Conservation (phyloP, 192 early-diverging fungal genomes). For the Obelidium mucronatum region DNA sequence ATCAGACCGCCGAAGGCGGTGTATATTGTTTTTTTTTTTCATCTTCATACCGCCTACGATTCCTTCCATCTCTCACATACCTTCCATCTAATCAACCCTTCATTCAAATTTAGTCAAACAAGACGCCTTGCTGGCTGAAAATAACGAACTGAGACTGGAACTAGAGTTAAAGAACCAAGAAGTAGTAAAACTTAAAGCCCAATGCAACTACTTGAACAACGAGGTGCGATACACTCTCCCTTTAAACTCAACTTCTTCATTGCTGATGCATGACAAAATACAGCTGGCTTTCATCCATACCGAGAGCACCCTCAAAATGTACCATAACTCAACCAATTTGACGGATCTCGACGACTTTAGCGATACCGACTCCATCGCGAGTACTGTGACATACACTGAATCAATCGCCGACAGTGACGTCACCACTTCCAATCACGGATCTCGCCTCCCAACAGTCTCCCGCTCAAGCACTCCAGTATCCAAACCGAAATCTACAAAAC, state of each 20-base stretch:
- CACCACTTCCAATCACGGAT: background rate
- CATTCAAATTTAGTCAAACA: background rate
- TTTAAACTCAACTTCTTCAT: background rate
- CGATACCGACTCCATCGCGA: conserved; percentile 24
- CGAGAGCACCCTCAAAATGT: conserved; percentile 2
- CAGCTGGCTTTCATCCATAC: conserved; percentile 10
- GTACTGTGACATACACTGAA: background rate
- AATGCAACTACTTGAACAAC: conserved; percentile 13
- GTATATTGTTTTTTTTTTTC: too few species aligned
- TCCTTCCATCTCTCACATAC: too few species aligned
- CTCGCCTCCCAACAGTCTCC: conserved; percentile 11
- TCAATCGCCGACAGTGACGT: background rate
- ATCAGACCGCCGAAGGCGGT: too few species aligned
- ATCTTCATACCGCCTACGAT: too few species aligned
- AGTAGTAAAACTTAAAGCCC: background rate
- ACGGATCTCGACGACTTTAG: conserved; percentile 13
- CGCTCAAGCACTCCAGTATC: too few species aligned
- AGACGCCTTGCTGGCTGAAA: conserved; percentile 23
- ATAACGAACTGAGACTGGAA: background rate
- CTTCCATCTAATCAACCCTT: too few species aligned
- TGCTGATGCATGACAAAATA: background rate
- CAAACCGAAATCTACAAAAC: background rate
- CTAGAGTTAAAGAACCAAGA: conserved; percentile 1
- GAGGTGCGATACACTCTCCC: conserved; percentile 10
- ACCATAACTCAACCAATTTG: background rate